Percentiles rank a stretch among this genome's conserved stretches.
These are phyloP conservation scores for Thielaviopsis ethacetica DNA, from an alignment of 2,329 filamentous ascomycete species.

Conservation along the genomic window DNA sequence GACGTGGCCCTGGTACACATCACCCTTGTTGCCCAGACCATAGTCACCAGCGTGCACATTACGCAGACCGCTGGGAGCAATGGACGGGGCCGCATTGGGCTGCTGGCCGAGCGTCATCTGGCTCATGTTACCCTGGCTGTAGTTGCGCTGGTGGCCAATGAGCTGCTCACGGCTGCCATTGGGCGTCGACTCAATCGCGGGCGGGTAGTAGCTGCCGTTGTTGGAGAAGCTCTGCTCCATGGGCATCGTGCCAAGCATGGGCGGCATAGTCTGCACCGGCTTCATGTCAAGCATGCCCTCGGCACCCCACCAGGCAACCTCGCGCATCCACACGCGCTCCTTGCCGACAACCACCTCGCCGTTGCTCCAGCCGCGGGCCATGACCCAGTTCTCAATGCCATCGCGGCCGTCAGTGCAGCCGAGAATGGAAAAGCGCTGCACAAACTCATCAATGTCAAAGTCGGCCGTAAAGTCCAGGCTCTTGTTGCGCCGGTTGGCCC, in stretches of 20 bases:
- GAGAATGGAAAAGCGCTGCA: slow-evolving; percentile 61
- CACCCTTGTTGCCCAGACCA: slow-evolving; percentile 73
- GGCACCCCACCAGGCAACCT: slow-evolving; percentile 92
- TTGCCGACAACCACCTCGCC: slow-evolving; percentile 84
- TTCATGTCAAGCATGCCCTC: slow-evolving; percentile 91
- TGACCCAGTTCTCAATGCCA: slow-evolving; percentile 82
- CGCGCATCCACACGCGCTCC: slow-evolving; percentile 90
- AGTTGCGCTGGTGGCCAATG: slow-evolving; percentile 38
- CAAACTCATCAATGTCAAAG: slow-evolving; percentile 88
- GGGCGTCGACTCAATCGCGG: slow-evolving; percentile 41
- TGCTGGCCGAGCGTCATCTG: slow-evolving; percentile 32
- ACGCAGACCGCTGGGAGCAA: slow-evolving; percentile 40
- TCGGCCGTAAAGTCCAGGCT: slow-evolving; percentile 91
- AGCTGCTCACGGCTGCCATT: slow-evolving; percentile 61
- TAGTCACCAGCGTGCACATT: slow-evolving; percentile 60
- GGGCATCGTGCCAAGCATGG: slow-evolving; percentile 14
- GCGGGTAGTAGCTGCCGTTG: slow-evolving; percentile 54
- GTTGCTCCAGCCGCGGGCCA: slow-evolving; percentile 96
- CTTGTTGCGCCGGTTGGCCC: slow-evolving; percentile 86
- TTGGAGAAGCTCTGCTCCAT: slow-evolving; percentile 55
- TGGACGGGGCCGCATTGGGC: slow-evolving; percentile 32
- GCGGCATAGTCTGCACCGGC: slow-evolving; percentile 32
- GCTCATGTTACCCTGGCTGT: slow-evolving; percentile 39
- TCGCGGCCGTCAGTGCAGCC: slow-evolving; percentile 84
- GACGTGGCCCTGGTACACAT: slow-evolving; percentile 54